phyloP scores from a whole-genome alignment of 768 basidiomycete genomes.

The Agrocybe praecox region DNA sequence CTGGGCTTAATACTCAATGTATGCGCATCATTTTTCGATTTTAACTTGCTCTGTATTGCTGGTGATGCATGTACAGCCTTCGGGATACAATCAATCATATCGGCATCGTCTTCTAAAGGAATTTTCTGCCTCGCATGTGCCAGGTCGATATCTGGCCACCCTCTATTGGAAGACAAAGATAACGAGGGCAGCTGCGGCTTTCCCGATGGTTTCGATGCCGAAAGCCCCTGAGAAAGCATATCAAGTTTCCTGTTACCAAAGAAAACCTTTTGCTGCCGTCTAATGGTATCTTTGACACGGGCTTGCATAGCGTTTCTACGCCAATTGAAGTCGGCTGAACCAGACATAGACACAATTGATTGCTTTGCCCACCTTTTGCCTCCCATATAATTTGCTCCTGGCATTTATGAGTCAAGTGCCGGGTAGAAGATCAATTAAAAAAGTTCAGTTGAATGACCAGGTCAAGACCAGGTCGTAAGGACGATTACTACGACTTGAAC shows the following conservation, averaged over 20 bases:
- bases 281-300: slow-evolving; percentile 55
- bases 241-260: slow-evolving; percentile 65
- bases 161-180: background rate
- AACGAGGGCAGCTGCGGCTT: background rate
- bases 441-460: no score
- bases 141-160: slow-evolving; percentile 24
- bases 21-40: slow-evolving; percentile 17
- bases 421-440: no score
- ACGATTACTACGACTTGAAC: no score
- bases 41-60: slow-evolving; percentile 20
- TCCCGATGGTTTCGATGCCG: slow-evolving; percentile 12
- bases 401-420: slow-evolving; percentile 43
- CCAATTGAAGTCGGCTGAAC: background rate
- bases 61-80: slow-evolving; percentile 24
- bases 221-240: slow-evolving; percentile 46
- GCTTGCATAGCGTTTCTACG: slow-evolving; percentile 60
- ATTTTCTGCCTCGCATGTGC: slow-evolving; percentile 29
- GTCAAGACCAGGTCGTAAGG: no score
- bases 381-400: slow-evolving; percentile 78
- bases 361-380: slow-evolving; percentile 54
- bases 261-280: slow-evolving; percentile 57
- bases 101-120: background rate
- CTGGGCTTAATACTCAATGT: slow-evolving; percentile 18
- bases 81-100: slow-evolving; percentile 21
- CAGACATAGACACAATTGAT: background rate